phyloP scores from a whole-genome alignment of 2,329 filamentous ascomycete genomes.

The Fusarium sp. region DNA sequence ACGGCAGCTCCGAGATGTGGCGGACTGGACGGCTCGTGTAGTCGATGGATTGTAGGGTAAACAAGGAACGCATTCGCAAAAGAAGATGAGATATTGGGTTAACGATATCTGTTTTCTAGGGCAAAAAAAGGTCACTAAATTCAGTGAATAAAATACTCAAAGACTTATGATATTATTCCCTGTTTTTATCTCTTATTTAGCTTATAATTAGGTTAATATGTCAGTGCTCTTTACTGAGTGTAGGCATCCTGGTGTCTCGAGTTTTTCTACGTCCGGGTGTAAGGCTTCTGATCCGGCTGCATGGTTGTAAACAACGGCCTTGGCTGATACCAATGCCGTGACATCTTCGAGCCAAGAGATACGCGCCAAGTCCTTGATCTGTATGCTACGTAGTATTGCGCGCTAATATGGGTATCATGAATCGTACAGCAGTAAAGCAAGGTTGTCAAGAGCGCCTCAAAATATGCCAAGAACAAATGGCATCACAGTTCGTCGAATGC shows the following conservation, averaged over 20 bases:
- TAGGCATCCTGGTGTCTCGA: too few relatives aligned
- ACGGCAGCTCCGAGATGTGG: constrained; percentile 32
- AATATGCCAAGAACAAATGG: constrained; percentile 3
- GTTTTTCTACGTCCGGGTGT: too few relatives aligned
- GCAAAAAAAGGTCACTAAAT: too few relatives aligned
- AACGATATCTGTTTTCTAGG: too few relatives aligned
- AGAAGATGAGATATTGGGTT: too few relatives aligned
- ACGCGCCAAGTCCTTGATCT: not conserved
- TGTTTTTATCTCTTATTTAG: too few relatives aligned
- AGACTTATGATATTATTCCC: too few relatives aligned
- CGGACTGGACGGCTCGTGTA: not conserved
- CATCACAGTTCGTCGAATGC: constrained; percentile 61
- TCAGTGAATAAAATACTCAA: too few relatives aligned
- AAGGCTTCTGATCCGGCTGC: not conserved
- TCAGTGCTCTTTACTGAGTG: too few relatives aligned
- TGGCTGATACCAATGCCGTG: not conserved
- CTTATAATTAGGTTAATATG: too few relatives aligned
- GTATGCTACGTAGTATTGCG: constrained; percentile 5
- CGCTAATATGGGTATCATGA: constrained; percentile 36
- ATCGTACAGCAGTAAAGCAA: constrained; percentile 18
- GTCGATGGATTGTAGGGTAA: not conserved
- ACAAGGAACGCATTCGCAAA: not conserved
- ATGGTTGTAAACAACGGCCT: not conserved
- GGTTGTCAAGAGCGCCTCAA: constrained; percentile 5
- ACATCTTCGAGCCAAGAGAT: not conserved